Base-by-base conservation (phyloP, 2,329 filamentous ascomycete genomes). In the Diplodia intermedia region DNA sequence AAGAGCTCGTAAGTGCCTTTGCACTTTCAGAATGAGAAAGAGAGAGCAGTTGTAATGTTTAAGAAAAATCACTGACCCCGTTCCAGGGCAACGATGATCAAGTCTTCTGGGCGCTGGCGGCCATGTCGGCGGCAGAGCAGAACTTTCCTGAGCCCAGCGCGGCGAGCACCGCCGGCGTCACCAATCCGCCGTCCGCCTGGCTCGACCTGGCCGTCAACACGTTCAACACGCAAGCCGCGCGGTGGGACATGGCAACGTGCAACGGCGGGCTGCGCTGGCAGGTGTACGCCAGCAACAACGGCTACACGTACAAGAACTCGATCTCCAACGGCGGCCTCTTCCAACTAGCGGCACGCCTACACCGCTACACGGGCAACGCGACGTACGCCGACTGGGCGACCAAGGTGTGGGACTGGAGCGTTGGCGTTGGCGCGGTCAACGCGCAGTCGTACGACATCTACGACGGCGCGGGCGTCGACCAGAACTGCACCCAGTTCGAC, bases 211-310 rank as follows among this genome's bases (percentile, higher is more conserved):
- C 86, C 0, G 90, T 93, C 77, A 90, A 90, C 12, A 90, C 92
- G 1, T 96, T 94, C 79, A 93, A 94, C 80, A 89, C 90, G 62
- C 92, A 93, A 74, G 88, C 87, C 2, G 79, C 79, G 23, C 86
- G 92, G 26, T 94, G 91, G 90, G 89, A 95, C 72, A 81, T 79
- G 2, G 73, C 79, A 0, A 83, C 83, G 0, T 97, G 93, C 77
- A 83, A 81, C 56, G 93, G 93, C 61, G 93, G 93, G 11, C 79
- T 97, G 71, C 88, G 90, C 71, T 97, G 93, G 93, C 93, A 97
- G 80, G 91, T 96, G 70, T 94, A 90, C 80, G 84, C 87, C 14
- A 91, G 89, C 80, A 93, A 93, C 80, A 86, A 84, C 68, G 92
- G 92, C 5, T 88, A 83, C 72, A 79, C 80, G 65, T 88, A 86